Percentiles rank a stretch among this genome's conserved stretches.
Evolutionary conservation across 768 basidiomycete genomes (phyloP).

Genomic region (Boletus rubropictus): DNA sequence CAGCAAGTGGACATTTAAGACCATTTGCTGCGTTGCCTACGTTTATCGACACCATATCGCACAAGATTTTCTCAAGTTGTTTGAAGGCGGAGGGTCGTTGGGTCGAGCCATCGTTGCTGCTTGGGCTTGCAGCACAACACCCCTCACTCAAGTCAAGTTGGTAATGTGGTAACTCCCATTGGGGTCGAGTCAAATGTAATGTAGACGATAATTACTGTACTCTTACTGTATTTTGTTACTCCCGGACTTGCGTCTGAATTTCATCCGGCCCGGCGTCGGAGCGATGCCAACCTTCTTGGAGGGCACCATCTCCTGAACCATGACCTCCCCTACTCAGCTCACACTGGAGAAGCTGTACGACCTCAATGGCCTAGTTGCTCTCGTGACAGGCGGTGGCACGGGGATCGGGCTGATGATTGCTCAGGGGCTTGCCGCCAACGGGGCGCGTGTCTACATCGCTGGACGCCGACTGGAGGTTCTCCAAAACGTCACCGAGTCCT

Average conservation of each 20-base stretch:
- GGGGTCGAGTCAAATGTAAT: slow-evolving; percentile 10
- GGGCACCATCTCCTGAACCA: slow-evolving; percentile 8
- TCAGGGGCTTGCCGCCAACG: slow-evolving; percentile 66
- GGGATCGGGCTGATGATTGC: slow-evolving; percentile 64
- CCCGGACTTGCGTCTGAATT: not conserved
- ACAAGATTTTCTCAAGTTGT: slow-evolving; percentile 6
- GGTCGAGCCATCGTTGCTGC: slow-evolving; percentile 14
- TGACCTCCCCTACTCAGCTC: slow-evolving; percentile 22
- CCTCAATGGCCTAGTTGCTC: slow-evolving; percentile 51
- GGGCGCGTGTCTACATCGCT: slow-evolving; percentile 77
- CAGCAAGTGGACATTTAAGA: not conserved
- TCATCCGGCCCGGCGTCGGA: no score
- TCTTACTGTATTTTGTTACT: not conserved
- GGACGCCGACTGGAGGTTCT: slow-evolving; percentile 64
- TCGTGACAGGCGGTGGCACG: slow-evolving; percentile 46
- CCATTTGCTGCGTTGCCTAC: slow-evolving; percentile 40
- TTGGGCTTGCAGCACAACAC: slow-evolving; percentile 10
- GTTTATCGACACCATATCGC: slow-evolving; percentile 6
- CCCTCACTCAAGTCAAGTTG: slow-evolving; percentile 9
- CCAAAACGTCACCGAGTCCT: slow-evolving; percentile 46
- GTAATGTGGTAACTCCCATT: slow-evolving; percentile 1
- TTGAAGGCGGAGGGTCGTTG: slow-evolving; percentile 27
- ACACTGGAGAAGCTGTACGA: slow-evolving; percentile 36
- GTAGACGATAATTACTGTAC: not conserved
- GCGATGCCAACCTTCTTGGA: no score